Percentiles rank a stretch among this genome's conserved stretches.
phyloP scores from a whole-genome alignment of 2,329 filamentous ascomycete species.

The Colletotrichum costaricense region DNA sequence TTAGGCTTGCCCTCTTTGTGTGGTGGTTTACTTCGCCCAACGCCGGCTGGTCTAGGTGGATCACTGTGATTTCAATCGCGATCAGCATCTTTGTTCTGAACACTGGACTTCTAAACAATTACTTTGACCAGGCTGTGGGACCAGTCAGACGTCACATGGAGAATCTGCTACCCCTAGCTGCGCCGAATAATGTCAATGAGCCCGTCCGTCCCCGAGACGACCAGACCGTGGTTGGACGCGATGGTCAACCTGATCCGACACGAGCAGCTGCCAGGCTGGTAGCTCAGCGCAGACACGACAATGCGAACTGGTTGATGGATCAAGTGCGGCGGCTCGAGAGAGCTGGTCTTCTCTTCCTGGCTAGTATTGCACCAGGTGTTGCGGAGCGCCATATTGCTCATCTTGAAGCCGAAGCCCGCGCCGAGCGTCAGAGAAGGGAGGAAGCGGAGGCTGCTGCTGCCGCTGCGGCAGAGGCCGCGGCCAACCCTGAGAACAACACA shows the following conservation, averaged over 20 bases:
- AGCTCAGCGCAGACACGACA: constrained; percentile 55
- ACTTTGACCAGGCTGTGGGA: constrained; percentile 65
- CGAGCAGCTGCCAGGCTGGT: constrained; percentile 66
- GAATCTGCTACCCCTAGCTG: constrained; percentile 66
- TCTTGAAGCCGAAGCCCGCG: constrained; percentile 63
- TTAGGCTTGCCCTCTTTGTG: constrained; percentile 68
- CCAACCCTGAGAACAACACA: constrained; percentile 22
- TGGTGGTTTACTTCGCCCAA: constrained; percentile 73
- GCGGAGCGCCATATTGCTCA: constrained; percentile 73
- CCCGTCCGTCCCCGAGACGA: constrained; percentile 13
- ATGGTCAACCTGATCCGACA: constrained; percentile 55
- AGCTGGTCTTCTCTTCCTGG: constrained; percentile 71
- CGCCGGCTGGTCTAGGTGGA: constrained; percentile 69
- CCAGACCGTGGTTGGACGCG: constrained; percentile 36
- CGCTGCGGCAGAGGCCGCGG: constrained; percentile 46
- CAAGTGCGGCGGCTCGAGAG: constrained; percentile 68
- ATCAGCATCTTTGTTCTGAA: constrained; percentile 68
- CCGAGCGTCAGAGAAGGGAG: constrained; percentile 56
- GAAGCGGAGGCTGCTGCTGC: constrained; percentile 53
- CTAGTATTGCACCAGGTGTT: constrained; percentile 74
- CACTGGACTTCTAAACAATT: constrained; percentile 67
- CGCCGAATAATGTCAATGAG: constrained; percentile 44
- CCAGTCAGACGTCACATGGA: constrained; percentile 70
- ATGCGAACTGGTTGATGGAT: constrained; percentile 61
- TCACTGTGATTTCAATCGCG: constrained; percentile 65